Evolutionary conservation across 441 rosid genomes (phyloP).

Genomic region (Euphorbia schlechtendalii): DNA sequence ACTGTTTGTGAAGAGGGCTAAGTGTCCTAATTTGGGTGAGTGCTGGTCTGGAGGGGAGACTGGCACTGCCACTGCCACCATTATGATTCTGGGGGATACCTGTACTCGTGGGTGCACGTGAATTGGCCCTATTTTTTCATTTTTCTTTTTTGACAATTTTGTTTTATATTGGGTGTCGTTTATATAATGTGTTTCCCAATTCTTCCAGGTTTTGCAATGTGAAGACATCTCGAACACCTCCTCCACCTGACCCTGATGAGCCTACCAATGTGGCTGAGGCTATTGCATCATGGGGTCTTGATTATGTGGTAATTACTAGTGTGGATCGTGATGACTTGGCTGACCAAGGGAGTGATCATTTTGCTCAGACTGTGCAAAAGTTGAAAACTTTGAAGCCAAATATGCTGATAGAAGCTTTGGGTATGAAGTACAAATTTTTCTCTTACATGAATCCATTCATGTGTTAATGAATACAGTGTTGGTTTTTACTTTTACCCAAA

Average conservation of each 20-base stretch:
- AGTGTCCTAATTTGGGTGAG: slow-evolving; percentile 85
- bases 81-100: slow-evolving; percentile 94
- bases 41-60: slow-evolving; percentile 99
- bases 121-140: background rate
- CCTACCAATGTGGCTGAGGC: slow-evolving; percentile 51
- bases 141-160: no score
- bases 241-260: slow-evolving; percentile 44
- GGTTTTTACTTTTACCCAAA: background rate
- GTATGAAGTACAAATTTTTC: slow-evolving; percentile 27
- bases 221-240: slow-evolving; percentile 93
- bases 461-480: background rate
- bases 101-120: slow-evolving; percentile 97
- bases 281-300: slow-evolving; percentile 77
- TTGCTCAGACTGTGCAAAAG: slow-evolving; percentile 66
- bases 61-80: slow-evolving; percentile 92
- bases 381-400: slow-evolving; percentile 75
- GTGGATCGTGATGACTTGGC: slow-evolving; percentile 91
- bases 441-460: background rate
- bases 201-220: slow-evolving; percentile 79
- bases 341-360: slow-evolving; percentile 93
- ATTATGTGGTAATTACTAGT: slow-evolving; percentile 92
- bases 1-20: slow-evolving; percentile 95
- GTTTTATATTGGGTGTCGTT: background rate
- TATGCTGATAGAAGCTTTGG: slow-evolving; percentile 90
- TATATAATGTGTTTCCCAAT: background rate